Percentiles rank a stretch among this genome's conserved stretches.
Evolutionary conservation across 2,329 filamentous ascomycete species (phyloP).

Genomic region (Ascochyta clinopodiicola): DNA sequence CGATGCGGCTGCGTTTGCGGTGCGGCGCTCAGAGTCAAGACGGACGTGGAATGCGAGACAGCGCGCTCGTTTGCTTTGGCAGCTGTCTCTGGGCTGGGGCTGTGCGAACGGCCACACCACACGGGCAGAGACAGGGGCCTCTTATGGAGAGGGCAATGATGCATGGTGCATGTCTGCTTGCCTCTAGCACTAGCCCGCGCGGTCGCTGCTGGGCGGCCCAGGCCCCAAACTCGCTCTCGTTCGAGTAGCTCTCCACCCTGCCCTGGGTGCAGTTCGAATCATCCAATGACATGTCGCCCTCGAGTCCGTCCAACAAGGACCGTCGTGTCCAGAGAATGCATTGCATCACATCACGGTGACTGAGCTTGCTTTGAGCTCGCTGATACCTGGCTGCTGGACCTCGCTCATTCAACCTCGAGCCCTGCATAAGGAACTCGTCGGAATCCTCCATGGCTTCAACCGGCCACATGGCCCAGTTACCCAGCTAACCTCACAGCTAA

Average conservation of each 20-base stretch:
- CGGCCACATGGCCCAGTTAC: conserved; percentile 14
- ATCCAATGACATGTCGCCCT: conserved; percentile 16
- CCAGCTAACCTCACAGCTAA: conserved; percentile 21
- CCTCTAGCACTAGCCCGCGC: conserved; percentile 34
- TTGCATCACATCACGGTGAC: conserved; percentile 1
- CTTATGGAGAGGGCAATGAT: conserved; percentile 8
- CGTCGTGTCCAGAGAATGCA: conserved; percentile 2
- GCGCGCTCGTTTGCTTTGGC: conserved; percentile 14
- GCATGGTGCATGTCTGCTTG: conserved; percentile 21
- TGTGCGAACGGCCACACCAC: conserved; percentile 26
- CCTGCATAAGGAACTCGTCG: conserved; percentile 9
- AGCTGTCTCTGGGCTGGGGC: conserved; percentile 20
- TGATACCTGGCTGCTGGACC: neutral
- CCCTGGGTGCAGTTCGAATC: conserved; percentile 20
- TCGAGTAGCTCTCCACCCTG: conserved; percentile 19
- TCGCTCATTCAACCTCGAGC: conserved; percentile 12
- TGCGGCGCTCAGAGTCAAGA: neutral
- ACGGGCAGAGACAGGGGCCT: conserved; percentile 28
- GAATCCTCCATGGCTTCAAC: neutral
- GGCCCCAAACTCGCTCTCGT: conserved; percentile 23
- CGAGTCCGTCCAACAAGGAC: conserved; percentile 8
- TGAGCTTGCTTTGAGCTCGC: neutral
- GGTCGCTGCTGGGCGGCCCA: conserved; percentile 29
- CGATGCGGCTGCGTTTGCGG: conserved; percentile 10
- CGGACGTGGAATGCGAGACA: conserved; percentile 14